These are phyloP conservation scores for Erythrophleum ivorense DNA, from an alignment of 331 rosid genomes.

Conservation along the genomic window DNA sequence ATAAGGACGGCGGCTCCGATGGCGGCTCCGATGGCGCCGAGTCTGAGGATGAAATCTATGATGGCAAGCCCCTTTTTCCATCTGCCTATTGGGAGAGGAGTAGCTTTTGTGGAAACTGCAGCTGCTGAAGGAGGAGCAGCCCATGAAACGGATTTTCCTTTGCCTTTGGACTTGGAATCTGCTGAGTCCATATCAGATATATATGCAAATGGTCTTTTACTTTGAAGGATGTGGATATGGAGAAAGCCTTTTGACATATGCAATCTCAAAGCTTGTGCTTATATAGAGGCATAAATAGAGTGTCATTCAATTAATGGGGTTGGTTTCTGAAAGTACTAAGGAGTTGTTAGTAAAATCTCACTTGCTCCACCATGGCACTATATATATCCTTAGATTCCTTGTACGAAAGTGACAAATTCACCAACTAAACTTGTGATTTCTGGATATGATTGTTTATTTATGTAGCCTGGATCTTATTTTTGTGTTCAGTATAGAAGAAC, in stretches of 20 bases:
- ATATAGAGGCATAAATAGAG: constrained; percentile 35
- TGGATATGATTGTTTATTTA: constrained; percentile 11
- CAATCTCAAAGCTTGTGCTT: constrained; percentile 16
- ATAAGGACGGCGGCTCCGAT: constrained; percentile 65
- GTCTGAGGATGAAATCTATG: constrained; percentile 69
- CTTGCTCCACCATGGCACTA: constrained; percentile 45
- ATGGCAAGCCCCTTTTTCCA: constrained; percentile 68
- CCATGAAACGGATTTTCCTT: constrained; percentile 49
- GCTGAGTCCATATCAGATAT: constrained; percentile 40
- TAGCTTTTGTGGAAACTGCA: constrained; percentile 47
- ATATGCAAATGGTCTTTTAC: neutral
- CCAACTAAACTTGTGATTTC: constrained; percentile 27
- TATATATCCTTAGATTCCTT: constrained; percentile 31
- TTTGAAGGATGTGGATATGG: constrained; percentile 5
- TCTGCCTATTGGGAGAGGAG: constrained; percentile 42
- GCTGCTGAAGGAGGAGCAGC: neutral
- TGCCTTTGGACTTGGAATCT: constrained; percentile 55
- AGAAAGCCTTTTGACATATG: neutral
- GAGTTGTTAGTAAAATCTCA: constrained; percentile 38
- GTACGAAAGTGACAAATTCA: constrained; percentile 27
- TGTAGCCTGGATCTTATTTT: neutral
- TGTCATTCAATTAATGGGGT: constrained; percentile 31
- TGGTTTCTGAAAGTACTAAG: constrained; percentile 33
- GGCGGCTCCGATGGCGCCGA: constrained; percentile 66
- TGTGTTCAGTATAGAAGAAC: neutral